Evolutionary conservation across 345 rosid species (phyloP), one percentile per base, ranked within the genome.

Genomic region (Gossypium arboreum): DNA sequence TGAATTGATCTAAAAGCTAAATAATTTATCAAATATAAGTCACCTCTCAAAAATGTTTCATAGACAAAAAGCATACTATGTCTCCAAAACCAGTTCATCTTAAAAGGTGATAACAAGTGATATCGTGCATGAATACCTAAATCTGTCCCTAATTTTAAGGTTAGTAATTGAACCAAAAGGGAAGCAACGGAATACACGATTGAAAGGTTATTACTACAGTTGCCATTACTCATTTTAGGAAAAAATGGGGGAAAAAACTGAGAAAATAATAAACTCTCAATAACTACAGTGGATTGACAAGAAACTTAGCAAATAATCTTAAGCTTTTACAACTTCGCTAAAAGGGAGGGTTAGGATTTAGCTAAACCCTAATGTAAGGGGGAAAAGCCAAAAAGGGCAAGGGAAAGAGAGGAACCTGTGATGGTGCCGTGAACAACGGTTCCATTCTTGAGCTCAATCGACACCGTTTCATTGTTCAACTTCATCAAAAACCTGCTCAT

Each of bases 401-500:
- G 43, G 25, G 74, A 62, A 58, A 66, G 59, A 0, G 74, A 91
- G 44, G 58, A 77, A 93, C 99, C 99, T 83, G 93, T 93, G 73
- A 95, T 90, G 75, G 97, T 95, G 45, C 99, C 98, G 70, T 95
- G 96, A 72, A 93, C 99, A 34, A 91, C 84, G 68, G 97, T 93
- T 75, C 97, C 97, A 24, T 95, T 95, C 87, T 93, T 91, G 79
- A 95, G 93, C 87, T 95, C 99, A 72, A 95, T 90, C 71, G 98
- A 93, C 12, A 93, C 97, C 59, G 97, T 93, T 82, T 93, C 99
- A 66, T 95, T 95, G 91, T 88, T 95, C 81, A 93, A 60, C 89
- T 95, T 95, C 98, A 95, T 95, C 93, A 95, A 83, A 80, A 95
- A 93, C 96, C 97, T 93, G 78, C 18, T 60, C 77, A 59, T 5